These are phyloP conservation scores for Lasiodiplodia gonubiensis DNA, from an alignment of 2,329 filamentous ascomycete species.

Conservation along the genomic window DNA sequence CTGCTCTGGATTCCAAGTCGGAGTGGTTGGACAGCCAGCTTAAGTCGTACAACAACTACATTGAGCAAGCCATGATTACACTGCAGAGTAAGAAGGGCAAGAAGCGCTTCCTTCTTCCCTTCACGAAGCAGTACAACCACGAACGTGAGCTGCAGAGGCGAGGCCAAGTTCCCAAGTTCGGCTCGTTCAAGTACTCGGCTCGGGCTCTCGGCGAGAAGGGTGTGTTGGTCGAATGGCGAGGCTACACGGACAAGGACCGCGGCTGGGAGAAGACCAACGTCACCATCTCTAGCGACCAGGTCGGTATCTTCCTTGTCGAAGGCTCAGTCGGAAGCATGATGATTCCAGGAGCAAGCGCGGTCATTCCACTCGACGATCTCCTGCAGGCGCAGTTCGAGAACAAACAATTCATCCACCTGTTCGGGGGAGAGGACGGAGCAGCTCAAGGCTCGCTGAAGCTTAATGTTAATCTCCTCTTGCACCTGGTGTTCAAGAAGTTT, in stretches of 20 bases:
- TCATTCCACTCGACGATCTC: conserved; percentile 89
- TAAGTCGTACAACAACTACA: conserved; percentile 98
- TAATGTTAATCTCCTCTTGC: conserved; percentile 95
- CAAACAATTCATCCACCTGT: conserved; percentile 93
- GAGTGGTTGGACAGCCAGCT: conserved; percentile 92
- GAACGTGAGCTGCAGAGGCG: conserved; percentile 92
- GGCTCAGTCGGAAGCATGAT: conserved; percentile 91
- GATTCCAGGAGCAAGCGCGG: conserved; percentile 88
- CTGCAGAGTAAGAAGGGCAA: conserved; percentile 96
- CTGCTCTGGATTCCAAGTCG: conserved; percentile 82
- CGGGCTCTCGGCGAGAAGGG: conserved; percentile 90
- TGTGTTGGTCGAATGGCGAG: conserved; percentile 89
- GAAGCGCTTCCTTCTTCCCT: conserved; percentile 91
- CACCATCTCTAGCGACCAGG: conserved; percentile 91
- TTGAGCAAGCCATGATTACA: conserved; percentile 97
- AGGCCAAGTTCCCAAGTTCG: conserved; percentile 94
- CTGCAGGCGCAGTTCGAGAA: conserved; percentile 97
- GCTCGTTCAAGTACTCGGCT: conserved; percentile 95
- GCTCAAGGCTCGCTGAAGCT: conserved; percentile 66
- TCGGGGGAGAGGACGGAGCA: conserved; percentile 47
- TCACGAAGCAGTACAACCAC: conserved; percentile 98
- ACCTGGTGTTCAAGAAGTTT: conserved; percentile 99
- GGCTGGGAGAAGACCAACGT: conserved; percentile 94
- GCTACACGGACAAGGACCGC: conserved; percentile 68
- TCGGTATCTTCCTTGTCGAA: conserved; percentile 92